Evolutionary conservation across 345 rosid genomes (phyloP).

Genomic region (Microcos paniculata): DNA sequence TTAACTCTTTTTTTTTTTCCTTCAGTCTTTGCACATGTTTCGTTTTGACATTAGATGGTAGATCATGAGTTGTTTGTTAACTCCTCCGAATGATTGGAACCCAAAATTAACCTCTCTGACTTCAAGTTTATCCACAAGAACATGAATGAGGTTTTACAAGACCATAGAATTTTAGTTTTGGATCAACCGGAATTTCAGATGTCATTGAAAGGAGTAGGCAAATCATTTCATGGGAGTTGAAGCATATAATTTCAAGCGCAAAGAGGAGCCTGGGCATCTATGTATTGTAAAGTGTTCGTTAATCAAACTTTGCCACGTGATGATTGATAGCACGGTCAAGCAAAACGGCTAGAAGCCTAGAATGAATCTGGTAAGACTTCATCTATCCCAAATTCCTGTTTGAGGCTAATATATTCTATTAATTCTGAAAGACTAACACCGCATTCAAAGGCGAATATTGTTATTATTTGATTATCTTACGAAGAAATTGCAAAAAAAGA

Average conservation of each 20-base stretch:
- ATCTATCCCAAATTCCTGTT: not conserved
- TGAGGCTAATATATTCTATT: not conserved
- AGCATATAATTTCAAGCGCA: not conserved
- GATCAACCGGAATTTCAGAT: too few relatives aligned
- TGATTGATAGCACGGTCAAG: not conserved
- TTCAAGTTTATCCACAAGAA: too few relatives aligned
- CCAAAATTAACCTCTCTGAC: too few relatives aligned
- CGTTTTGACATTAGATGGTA: constrained; percentile 13
- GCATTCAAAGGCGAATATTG: too few relatives aligned
- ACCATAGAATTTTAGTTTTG: too few relatives aligned
- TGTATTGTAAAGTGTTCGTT: not conserved
- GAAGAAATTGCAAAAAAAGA: too few relatives aligned
- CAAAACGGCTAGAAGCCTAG: not conserved
- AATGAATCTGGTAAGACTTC: not conserved
- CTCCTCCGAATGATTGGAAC: not conserved
- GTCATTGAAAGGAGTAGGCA: not conserved
- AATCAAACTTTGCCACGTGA: not conserved
- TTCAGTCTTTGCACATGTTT: not conserved
- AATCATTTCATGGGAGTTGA: not conserved
- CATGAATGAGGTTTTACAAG: too few relatives aligned
- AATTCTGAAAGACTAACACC: too few relatives aligned
- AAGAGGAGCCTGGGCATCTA: not conserved
- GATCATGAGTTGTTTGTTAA: not conserved
- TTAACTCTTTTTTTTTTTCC: not conserved
- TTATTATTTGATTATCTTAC: too few relatives aligned